Evolutionary conservation across 2,329 filamentous ascomycete species (phyloP).

Genomic region (Shiraia bambusicola): DNA sequence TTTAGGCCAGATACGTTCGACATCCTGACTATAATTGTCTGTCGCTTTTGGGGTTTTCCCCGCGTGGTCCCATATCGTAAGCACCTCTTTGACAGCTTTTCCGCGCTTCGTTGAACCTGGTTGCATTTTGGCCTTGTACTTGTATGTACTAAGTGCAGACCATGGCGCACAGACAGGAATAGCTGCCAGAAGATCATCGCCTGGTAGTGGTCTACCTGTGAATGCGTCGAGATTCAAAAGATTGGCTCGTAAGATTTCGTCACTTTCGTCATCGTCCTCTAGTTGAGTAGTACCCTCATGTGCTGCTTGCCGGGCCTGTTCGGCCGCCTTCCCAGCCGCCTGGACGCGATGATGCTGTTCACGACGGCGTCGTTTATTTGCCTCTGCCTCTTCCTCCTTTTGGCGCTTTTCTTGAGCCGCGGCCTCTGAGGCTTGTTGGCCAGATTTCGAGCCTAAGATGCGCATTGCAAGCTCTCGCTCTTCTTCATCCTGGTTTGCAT

Average conservation of each 20-base stretch:
- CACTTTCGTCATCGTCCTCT: constrained; percentile 60
- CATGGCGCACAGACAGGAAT: constrained; percentile 65
- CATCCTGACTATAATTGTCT: constrained; percentile 52
- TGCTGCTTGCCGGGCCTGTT: constrained; percentile 62
- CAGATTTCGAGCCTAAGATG: constrained; percentile 77
- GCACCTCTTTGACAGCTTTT: constrained; percentile 86
- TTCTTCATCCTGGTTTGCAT: constrained; percentile 92
- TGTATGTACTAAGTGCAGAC: constrained; percentile 67
- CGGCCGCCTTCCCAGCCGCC: constrained; percentile 72
- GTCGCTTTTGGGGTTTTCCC: constrained; percentile 52
- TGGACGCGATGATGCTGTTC: constrained; percentile 79
- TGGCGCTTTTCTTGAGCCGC: constrained; percentile 63
- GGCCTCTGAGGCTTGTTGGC: constrained; percentile 66
- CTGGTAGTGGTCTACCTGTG: constrained; percentile 73
- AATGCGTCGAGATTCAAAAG: constrained; percentile 63
- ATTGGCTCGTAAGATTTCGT: constrained; percentile 51
- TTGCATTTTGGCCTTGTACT: constrained; percentile 95
- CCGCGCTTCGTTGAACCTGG: constrained; percentile 89
- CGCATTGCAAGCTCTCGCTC: constrained; percentile 81
- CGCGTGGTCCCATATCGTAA: constrained; percentile 76
- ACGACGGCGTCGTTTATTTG: constrained; percentile 71
- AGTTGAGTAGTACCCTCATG: constrained; percentile 27
- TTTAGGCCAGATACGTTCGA: constrained; percentile 77
- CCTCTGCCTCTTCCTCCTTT: constrained; percentile 71
- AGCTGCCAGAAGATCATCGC: constrained; percentile 76